Percentiles rank a stretch among this genome's conserved stretches.
Evolutionary conservation across 1,284 basidiomycete genomes (phyloP).

Genomic region (Mycosarcoma mackinlayi): DNA sequence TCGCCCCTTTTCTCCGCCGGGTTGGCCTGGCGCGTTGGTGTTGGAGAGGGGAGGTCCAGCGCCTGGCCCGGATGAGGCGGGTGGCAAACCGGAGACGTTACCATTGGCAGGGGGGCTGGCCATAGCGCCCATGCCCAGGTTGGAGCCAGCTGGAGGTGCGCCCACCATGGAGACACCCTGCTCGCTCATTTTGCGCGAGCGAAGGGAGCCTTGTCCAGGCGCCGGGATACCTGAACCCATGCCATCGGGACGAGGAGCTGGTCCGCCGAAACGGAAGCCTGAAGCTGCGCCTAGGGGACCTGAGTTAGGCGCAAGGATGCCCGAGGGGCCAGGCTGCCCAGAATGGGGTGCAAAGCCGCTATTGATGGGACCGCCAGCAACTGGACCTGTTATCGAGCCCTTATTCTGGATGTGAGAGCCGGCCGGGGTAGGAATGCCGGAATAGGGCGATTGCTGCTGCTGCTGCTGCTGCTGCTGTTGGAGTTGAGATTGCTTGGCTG

Average conservation of each 20-base stretch:
- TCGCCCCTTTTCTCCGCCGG: slow-evolving; percentile 21
- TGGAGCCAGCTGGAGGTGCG: slow-evolving; percentile 12
- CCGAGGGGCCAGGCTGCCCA: slow-evolving; percentile 27
- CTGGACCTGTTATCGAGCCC: slow-evolving; percentile 47
- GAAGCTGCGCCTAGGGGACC: slow-evolving; percentile 53
- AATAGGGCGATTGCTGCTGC: slow-evolving; percentile 38
- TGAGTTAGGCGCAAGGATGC: slow-evolving; percentile 27
- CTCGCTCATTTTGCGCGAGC: slow-evolving; percentile 51
- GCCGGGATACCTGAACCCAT: slow-evolving; percentile 46
- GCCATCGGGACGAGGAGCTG: slow-evolving; percentile 43
- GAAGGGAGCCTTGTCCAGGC: slow-evolving; percentile 43
- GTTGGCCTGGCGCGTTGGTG: slow-evolving; percentile 10
- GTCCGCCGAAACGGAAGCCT: slow-evolving; percentile 60
- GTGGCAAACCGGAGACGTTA: slow-evolving; percentile 47
- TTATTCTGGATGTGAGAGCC: slow-evolving; percentile 46
- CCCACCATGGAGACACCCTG: slow-evolving; percentile 33
- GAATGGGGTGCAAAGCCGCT: slow-evolving; percentile 33
- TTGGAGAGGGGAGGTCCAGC: slow-evolving; percentile 29
- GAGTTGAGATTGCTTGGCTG: slow-evolving; percentile 23
- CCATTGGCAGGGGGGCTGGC: slow-evolving; percentile 28
- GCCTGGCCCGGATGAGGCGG: slow-evolving; percentile 43
- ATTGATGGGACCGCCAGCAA: slow-evolving; percentile 27
- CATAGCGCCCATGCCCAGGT: slow-evolving; percentile 27
- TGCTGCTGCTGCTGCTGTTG: slow-evolving; percentile 27
- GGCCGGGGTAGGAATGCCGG: slow-evolving; percentile 35